Base-by-base conservation (phyloP, 495 filamentous ascomycete species). In the Penicillium salamii region DNA sequence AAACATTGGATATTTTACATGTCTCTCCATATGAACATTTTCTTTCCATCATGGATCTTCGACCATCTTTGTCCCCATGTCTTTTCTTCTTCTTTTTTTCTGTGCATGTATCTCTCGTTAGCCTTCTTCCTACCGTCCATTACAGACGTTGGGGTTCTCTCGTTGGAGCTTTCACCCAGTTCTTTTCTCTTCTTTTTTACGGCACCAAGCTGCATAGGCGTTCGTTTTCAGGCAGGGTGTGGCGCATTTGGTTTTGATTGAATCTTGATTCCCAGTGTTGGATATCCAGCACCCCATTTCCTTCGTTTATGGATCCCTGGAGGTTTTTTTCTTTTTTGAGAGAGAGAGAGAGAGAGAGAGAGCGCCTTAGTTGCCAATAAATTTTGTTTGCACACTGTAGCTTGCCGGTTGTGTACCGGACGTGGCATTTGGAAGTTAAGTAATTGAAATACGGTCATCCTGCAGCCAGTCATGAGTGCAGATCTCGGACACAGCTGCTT, bases 381-480 rank as follows among this genome's bases (percentile, higher is more conserved):
- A 24, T 33, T 3, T 4, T 26, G 23, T n/a, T 11, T 17, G 21
- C 23, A 24, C 5, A 14, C n/a, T 45, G 31, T 35, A 34, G 19
- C 11, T 17, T 47, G 15, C 44, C 43, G 11, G 14, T 18, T 26
- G 18, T 8, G n/a, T 42, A 24, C n/a, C 20, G 41, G 49, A 14
- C 49, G 49, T 51, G 33, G 40, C 41, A 52, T 39, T 52, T 52
- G n/a, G 37, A 32, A 29, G n/a, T 47, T 14, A 33, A 52, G 49
- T 51, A 38, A 45, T 23, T 15, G 23, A 39, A 46, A 38, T 44
- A 36, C 39, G 23, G 29, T n/a, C n/a, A 8, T 12, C 12, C 5
- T 36, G 33, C 44, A 28, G 20, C 20, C 32, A 37, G 44, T 37
- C 35, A 40, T 39, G 18, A 13, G 21, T 45, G 24, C 49, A 51